Evolutionary conservation across 2,329 filamentous ascomycete species (phyloP).

Genomic region (Arachnomyces sp.): DNA sequence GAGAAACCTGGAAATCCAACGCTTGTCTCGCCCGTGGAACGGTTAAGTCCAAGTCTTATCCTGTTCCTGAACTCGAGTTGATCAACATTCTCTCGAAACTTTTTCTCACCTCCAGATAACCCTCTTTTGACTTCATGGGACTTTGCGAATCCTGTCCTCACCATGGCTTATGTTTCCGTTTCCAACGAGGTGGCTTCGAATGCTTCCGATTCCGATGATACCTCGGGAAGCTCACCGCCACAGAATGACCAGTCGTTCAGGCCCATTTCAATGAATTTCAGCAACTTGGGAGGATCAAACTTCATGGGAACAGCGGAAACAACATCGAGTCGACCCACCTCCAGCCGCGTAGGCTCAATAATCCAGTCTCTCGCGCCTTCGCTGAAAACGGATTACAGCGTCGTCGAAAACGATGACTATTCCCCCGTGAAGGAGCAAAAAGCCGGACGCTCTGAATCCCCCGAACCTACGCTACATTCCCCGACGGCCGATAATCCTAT

Average conservation of each 20-base stretch:
- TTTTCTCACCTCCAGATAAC: no score
- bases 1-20: no score
- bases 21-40: no score
- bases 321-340: slow-evolving; percentile 3
- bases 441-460: slow-evolving; percentile 11
- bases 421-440: slow-evolving; percentile 20
- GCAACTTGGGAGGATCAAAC: slow-evolving; percentile 22
- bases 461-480: slow-evolving; percentile 29
- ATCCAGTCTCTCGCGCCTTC: slow-evolving; percentile 30
- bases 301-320: slow-evolving; percentile 22
- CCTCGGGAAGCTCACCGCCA: slow-evolving; percentile 23
- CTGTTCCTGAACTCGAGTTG: no score
- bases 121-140: no score
- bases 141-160: not conserved
- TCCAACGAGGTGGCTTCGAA: slow-evolving; percentile 31
- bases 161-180: slow-evolving; percentile 38
- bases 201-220: slow-evolving; percentile 26
- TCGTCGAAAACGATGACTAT: slow-evolving; percentile 41
- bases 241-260: slow-evolving; percentile 19
- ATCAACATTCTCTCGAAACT: no score
- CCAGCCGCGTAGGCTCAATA: slow-evolving; percentile 24
- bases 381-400: slow-evolving; percentile 31
- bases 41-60: no score
- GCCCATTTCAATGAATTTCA: slow-evolving; percentile 23
- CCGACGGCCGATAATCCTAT: slow-evolving; percentile 34